These are phyloP conservation scores for Penicillium sp. DNA, from an alignment of 2,329 filamentous ascomycete genomes.

Conservation along the genomic window DNA sequence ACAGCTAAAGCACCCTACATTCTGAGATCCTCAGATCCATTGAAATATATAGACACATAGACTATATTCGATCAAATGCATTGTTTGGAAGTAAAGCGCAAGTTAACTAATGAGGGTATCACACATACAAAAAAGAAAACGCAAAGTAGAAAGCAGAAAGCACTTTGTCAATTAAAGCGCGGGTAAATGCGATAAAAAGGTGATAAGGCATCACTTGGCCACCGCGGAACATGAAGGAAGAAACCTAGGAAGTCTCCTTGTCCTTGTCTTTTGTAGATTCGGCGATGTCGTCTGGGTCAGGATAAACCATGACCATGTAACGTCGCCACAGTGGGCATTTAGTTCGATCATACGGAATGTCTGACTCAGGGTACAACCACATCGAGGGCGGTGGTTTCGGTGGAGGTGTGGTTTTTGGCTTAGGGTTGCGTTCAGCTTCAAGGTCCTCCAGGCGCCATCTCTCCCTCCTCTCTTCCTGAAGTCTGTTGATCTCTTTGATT, in stretches of 20 bases:
- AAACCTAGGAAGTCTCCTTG: not conserved
- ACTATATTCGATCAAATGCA: not conserved
- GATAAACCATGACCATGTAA: not conserved
- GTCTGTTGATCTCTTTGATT: conserved; percentile 37
- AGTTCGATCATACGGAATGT: not conserved
- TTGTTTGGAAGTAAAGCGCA: not conserved
- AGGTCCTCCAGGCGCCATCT: not conserved
- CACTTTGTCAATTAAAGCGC: not conserved
- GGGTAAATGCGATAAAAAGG: not conserved
- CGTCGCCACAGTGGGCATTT: not conserved
- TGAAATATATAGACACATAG: not conserved
- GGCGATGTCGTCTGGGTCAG: not conserved
- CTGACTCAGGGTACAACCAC: not conserved
- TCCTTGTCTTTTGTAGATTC: not conserved
- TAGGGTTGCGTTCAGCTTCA: not conserved
- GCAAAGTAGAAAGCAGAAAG: not conserved
- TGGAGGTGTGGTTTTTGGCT: not conserved
- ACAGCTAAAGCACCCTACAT: not conserved
- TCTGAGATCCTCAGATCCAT: not conserved
- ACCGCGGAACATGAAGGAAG: not conserved
- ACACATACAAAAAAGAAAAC: not conserved
- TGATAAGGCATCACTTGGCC: too few relatives aligned
- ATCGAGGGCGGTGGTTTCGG: not conserved
- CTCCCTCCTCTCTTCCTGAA: conserved; percentile 45
- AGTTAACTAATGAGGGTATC: not conserved